Percentiles rank a stretch among this genome's conserved stretches.
phyloP scores from a whole-genome alignment of 2,329 filamentous ascomycete species.

The Hymenoscyphus occultus region DNA sequence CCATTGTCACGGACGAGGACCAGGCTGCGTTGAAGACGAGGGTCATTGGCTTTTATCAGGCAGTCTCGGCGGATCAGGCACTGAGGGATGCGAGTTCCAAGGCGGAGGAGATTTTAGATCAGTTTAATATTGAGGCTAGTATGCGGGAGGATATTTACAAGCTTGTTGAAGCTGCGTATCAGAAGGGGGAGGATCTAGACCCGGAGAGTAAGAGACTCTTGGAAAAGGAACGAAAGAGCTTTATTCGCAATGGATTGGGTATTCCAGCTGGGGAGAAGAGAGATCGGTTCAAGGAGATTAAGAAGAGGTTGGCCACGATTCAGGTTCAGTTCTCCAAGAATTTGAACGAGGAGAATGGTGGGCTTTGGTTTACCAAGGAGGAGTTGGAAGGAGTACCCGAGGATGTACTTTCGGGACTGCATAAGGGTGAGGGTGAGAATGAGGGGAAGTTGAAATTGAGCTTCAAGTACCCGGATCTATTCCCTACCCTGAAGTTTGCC shows the following conservation, averaged over 20 bases:
- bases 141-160: constrained; percentile 82
- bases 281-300: constrained; percentile 82
- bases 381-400: constrained; percentile 73
- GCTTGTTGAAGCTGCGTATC: constrained; percentile 57
- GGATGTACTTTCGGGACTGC: constrained; percentile 63
- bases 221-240: constrained; percentile 74
- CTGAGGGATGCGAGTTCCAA: constrained; percentile 74
- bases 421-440: constrained; percentile 69
- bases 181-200: constrained; percentile 60
- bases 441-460: constrained; percentile 72
- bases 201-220: constrained; percentile 69
- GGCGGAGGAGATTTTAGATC: constrained; percentile 71
- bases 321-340: constrained; percentile 76
- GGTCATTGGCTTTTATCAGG: constrained; percentile 78
- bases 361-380: constrained; percentile 71
- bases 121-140: constrained; percentile 72
- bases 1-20: constrained; percentile 74
- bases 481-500: constrained; percentile 76
- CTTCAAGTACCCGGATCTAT: constrained; percentile 82
- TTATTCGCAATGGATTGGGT: constrained; percentile 72
- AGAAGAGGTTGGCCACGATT: constrained; percentile 73
- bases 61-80: constrained; percentile 65
- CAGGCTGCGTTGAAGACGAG: constrained; percentile 54
- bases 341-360: constrained; percentile 79
- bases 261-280: constrained; percentile 67